phyloP scores from a whole-genome alignment of 2,329 filamentous ascomycete genomes.

The Myriangium duriaei region DNA sequence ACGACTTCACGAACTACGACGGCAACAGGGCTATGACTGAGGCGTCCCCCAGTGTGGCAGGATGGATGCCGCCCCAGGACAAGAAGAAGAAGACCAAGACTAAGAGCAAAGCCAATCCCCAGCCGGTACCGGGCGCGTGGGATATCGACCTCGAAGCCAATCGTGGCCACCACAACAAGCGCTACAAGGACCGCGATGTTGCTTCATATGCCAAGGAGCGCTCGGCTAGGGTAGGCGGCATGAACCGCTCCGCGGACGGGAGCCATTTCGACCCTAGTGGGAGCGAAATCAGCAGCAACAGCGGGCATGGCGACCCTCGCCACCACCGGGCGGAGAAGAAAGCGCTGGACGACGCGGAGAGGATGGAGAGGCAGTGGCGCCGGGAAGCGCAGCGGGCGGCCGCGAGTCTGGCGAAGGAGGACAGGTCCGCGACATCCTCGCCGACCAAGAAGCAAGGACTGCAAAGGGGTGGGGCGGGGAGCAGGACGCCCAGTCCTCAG shows the following conservation, averaged over 20 bases:
- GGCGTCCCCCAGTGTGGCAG: background rate
- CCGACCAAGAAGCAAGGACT: background rate
- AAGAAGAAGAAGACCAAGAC: background rate
- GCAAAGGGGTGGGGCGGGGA: slow-evolving; percentile 2
- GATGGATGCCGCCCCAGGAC: background rate
- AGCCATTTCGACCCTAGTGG: slow-evolving; percentile 69
- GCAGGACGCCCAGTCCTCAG: slow-evolving; percentile 6
- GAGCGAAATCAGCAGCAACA: slow-evolving; percentile 29
- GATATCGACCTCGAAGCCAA: slow-evolving; percentile 6
- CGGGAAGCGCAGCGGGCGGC: slow-evolving; percentile 28
- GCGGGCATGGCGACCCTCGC: background rate
- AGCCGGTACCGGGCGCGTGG: background rate
- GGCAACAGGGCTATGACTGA: slow-evolving; percentile 22
- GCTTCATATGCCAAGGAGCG: slow-evolving; percentile 77
- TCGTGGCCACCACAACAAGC: slow-evolving; percentile 28
- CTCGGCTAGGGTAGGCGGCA: slow-evolving; percentile 71
- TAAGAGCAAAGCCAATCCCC: background rate
- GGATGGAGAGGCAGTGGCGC: slow-evolving; percentile 28
- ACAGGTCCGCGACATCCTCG: slow-evolving; percentile 8
- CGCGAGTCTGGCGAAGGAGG: slow-evolving; percentile 23
- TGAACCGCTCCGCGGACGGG: slow-evolving; percentile 73
- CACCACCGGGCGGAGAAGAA: slow-evolving; percentile 16
- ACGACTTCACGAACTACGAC: slow-evolving; percentile 30
- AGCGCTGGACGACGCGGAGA: slow-evolving; percentile 26
- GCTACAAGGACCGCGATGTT: slow-evolving; percentile 51